Evolutionary conservation across 306 rosid genomes (phyloP), one percentile per base, ranked within the genome.

Genomic region (Dryas alaskensis): DNA sequence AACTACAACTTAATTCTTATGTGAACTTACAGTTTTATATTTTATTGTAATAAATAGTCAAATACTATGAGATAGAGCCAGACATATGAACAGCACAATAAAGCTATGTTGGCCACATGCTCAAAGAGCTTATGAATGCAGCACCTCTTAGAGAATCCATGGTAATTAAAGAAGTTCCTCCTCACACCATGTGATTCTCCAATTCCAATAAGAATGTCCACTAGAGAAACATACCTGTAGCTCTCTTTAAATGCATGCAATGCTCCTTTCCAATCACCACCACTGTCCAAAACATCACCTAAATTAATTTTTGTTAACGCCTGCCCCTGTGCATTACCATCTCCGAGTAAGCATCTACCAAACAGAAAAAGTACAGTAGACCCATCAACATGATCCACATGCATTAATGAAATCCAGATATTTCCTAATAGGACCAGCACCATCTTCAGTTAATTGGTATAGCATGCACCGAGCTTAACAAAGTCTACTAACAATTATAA

Each of bases 221-320:
- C 42, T 37, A 16, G 62, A 67, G 72, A 43, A 62, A 70, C 25
- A 72, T 80, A 91, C 98, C 96, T 84, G 89, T 91, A 83, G 82
- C 97, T 84, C 77, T 89, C 95, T 60, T 85, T 74, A 79, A 60
- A 94, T 75, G 98, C 90, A 49, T 80, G 84, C 40, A 87, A 74
- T 55, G 98, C 97, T 72, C 70, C 90, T 84, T 67, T 60, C 86
- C 82, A 89, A 73, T 87, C 67, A 53, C 82, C 83, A 79, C 77
- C 81, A 86, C 86, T 86, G 83, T 94, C 97, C 82, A 87, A 87
- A 81, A 91, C 87, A 77, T 85, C 81, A 52, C 97, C 98, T 42
- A 91, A 87, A 67, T 88, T 83, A 57, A 81, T 84, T 81, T 91
- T 87, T 70, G 86, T 83, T 7, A 87, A 67, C 67, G 96, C 97